Percentiles rank a stretch among this genome's conserved stretches.
phyloP scores from a whole-genome alignment of 805 yeast species.

The Lachancea lanzarotensis region DNA sequence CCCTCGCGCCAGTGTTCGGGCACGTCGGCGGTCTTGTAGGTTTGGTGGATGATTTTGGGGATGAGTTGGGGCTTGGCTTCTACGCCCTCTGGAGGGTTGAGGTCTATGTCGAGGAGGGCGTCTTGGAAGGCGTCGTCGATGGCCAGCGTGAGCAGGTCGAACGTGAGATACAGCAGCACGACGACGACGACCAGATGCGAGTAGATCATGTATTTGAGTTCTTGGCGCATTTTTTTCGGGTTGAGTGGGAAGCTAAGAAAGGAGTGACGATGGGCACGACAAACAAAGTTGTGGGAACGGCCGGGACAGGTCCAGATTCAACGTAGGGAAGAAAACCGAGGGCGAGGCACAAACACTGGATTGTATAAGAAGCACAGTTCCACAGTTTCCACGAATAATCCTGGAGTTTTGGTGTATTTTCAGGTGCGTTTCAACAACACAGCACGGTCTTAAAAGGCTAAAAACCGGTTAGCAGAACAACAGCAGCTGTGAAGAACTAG shows the following conservation, averaged over 20 bases:
- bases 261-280: neutral
- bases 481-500: too few relatives aligned
- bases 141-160: constrained; percentile 67
- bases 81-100: constrained; percentile 45
- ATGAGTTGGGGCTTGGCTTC: constrained; percentile 49
- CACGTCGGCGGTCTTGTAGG: constrained; percentile 70
- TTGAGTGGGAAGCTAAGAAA: neutral
- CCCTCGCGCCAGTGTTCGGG: constrained; percentile 80
- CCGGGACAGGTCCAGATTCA: too few relatives aligned
- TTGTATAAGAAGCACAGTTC: too few relatives aligned
- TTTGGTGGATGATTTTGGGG: constrained; percentile 90
- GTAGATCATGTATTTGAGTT: constrained; percentile 52
- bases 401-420: too few relatives aligned
- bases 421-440: too few relatives aligned
- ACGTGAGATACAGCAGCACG: constrained; percentile 53
- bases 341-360: too few relatives aligned
- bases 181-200: constrained; percentile 51
- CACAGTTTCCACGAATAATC: too few relatives aligned
- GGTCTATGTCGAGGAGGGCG: constrained; percentile 55
- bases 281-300: too few relatives aligned
- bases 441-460: too few relatives aligned
- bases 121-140: constrained; percentile 64
- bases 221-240: constrained; percentile 50
- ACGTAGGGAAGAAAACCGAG: too few relatives aligned
- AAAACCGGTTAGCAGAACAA: too few relatives aligned